Conservation (phyloP, 441 rosid species). For the Breynia disticha region DNA sequence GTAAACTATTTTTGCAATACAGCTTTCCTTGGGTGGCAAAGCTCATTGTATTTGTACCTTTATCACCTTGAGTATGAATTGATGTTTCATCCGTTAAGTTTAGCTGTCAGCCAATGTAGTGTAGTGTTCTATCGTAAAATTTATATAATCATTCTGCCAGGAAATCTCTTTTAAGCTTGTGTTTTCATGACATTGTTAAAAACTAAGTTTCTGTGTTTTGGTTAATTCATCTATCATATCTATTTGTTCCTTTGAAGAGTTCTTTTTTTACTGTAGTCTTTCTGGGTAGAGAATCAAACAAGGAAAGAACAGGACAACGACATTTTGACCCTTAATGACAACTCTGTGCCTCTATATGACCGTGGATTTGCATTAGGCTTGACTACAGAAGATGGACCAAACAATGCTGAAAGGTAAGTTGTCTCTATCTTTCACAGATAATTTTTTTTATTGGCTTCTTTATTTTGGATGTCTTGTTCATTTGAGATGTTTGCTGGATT, state of each 20-base stretch:
- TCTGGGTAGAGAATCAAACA: slow-evolving; percentile 75
- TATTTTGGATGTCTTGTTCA: background rate
- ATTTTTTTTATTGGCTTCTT: slow-evolving; percentile 1
- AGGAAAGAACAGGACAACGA: slow-evolving; percentile 27
- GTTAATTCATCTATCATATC: slow-evolving; percentile 2
- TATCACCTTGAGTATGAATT: too few relatives aligned
- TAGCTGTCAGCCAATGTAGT: too few relatives aligned
- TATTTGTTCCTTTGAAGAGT: slow-evolving; percentile 11
- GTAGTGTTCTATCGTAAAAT: too few relatives aligned
- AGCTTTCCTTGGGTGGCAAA: too few relatives aligned
- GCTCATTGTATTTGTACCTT: too few relatives aligned
- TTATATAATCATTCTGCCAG: too few relatives aligned
- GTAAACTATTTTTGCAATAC: too few relatives aligned
- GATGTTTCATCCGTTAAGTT: too few relatives aligned
- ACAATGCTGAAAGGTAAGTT: slow-evolving; percentile 63
- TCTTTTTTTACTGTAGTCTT: slow-evolving; percentile 60
- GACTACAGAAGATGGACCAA: slow-evolving; percentile 52
- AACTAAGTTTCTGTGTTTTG: background rate
- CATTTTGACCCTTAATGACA: slow-evolving; percentile 36
- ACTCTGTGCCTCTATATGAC: slow-evolving; percentile 75
- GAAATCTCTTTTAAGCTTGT: too few relatives aligned
- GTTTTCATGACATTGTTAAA: background rate
- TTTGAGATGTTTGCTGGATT: too few relatives aligned
- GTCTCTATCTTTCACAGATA: slow-evolving; percentile 1
- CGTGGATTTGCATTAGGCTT: slow-evolving; percentile 82